phyloP scores from a whole-genome alignment of 805 yeast genomes.

The Nakazawaea ambrosiae region DNA sequence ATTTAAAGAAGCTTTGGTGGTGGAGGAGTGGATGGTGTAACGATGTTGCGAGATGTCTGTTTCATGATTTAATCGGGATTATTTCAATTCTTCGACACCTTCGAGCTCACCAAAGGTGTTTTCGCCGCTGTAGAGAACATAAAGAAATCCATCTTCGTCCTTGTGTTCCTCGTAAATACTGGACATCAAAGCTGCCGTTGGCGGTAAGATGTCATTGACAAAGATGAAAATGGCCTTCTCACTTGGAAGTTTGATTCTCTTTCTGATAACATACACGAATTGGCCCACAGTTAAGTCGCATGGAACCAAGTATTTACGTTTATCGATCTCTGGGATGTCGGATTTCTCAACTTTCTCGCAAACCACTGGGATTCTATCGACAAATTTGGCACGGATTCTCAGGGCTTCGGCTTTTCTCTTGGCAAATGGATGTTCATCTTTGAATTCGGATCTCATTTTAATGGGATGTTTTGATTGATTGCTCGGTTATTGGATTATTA shows the following conservation, averaged over 20 bases:
- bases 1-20: no score
- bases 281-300: constrained; percentile 96
- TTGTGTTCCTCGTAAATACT: constrained; percentile 93
- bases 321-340: constrained; percentile 93
- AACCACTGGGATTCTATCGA: constrained; percentile 91
- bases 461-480: background rate
- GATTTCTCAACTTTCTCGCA: constrained; percentile 97
- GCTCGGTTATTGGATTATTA: background rate
- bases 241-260: constrained; percentile 90
- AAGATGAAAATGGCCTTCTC: constrained; percentile 98
- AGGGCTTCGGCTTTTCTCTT: constrained; percentile 93
- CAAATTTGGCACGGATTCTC: constrained; percentile 81
- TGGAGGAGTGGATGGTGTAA: no score
- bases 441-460: constrained; percentile 82
- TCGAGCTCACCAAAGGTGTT: constrained; percentile 77
- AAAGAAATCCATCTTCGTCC: constrained; percentile 96
- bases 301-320: constrained; percentile 94
- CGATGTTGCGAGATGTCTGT: no score
- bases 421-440: constrained; percentile 93
- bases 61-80: no score
- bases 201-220: constrained; percentile 94
- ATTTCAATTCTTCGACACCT: constrained; percentile 20
- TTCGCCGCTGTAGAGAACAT: constrained; percentile 94
- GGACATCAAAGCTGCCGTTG: constrained; percentile 96
- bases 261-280: constrained; percentile 94